These are phyloP conservation scores for Gynostemma pentaphyllum DNA, from an alignment of 306 rosid species.

Conservation along the genomic window DNA sequence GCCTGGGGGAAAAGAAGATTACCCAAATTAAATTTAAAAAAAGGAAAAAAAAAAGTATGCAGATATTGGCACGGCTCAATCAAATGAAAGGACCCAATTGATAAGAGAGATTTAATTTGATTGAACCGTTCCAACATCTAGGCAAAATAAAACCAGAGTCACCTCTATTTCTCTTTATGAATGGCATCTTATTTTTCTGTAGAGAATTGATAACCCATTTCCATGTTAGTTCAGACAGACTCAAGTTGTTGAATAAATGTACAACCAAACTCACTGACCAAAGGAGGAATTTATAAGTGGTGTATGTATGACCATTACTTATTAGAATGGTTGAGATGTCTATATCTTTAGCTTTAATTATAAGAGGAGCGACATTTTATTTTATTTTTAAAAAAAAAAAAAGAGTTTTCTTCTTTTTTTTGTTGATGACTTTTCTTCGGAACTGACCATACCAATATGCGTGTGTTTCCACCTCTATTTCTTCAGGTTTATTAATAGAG, in stretches of 20 bases:
- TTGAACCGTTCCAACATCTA: constrained; percentile 73
- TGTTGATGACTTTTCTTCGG: constrained; percentile 17
- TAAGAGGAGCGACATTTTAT: background rate
- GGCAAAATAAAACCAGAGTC: background rate
- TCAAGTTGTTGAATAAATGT: background rate
- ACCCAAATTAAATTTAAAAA: background rate
- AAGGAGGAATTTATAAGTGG: constrained; percentile 18
- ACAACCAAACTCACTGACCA: background rate
- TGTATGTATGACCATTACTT: background rate
- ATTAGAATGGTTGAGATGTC: constrained; percentile 35
- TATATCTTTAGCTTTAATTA: constrained; percentile 19
- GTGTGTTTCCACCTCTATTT: constrained; percentile 7
- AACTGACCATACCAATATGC: no score
- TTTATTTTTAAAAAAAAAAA: no score
- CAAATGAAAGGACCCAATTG: constrained; percentile 48
- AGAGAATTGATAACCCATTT: background rate
- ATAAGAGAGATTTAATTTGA: constrained; percentile 63
- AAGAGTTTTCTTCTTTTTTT: background rate
- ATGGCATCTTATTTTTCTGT: constrained; percentile 7
- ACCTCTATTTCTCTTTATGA: background rate
- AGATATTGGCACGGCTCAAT: constrained; percentile 97
- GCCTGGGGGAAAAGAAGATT: background rate
- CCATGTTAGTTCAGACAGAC: background rate
- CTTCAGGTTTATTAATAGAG: background rate
- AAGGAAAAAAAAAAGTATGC: background rate